Evolutionary conservation across 805 yeast species (phyloP), one percentile per base, ranked within the genome.

Genomic region (Kodamaea laetipori): DNA sequence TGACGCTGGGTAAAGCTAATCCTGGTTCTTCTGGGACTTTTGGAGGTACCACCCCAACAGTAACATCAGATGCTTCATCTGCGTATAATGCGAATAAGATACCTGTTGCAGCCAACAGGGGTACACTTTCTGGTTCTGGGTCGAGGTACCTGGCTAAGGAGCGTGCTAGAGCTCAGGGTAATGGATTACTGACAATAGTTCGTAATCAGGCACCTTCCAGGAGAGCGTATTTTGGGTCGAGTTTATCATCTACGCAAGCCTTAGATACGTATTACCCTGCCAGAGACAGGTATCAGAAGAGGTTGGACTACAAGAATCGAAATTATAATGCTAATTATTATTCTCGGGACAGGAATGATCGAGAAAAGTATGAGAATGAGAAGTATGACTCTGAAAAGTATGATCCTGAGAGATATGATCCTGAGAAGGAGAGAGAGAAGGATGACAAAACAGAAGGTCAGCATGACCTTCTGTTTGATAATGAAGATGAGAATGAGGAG

Each of bases 251-350:
- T n/a, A n/a, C n/a, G n/a, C n/a, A n/a, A n/a, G n/a, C n/a, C n/a
- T n/a, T 19, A 30, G 68, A 64, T 43, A 57, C 66, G 4, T 64
- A 64, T 46, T 64, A 61, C 45, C 67, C 67, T 7, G 47, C 55
- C 12, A 23, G 40, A 15, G 43, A 39, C 17, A n/a, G 37, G 24
- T 41, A 26, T 25, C 40, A 37, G 13, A 41, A 41, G 32, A 21
- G 45, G 6, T 41, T 24, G 15, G 45, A 36, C 28, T 35, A 41
- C 25, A 27, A 37, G 23, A 35, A 36, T 27, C 23, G 45, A 30
- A 35, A 41, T 28, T 41, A 41, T 40, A 41, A 37, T 26, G 43
- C 43, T 11, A 28, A 26, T 15, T 37, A 37, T 12, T 37, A 37
- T 25, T n/a, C 32, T 13, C 21, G 33, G 23, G 44, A 38, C 13